Evolutionary conservation across 202 grass and related monocot genomes (phyloP).

Genomic region (Schoenoplectus tabernaemontani): DNA sequence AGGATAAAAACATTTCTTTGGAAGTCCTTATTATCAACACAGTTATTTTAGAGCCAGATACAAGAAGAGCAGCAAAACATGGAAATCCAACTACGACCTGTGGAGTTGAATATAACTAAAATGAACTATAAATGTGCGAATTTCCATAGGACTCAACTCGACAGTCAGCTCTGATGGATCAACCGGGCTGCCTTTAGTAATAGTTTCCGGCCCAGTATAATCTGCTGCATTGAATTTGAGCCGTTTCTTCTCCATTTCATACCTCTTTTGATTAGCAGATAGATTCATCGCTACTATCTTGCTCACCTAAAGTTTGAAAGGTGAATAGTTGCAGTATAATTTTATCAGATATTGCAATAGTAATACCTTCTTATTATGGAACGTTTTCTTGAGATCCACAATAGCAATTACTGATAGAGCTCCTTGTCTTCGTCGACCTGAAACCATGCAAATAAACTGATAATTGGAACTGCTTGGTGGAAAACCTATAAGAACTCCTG

Average conservation of each 20-base stretch:
- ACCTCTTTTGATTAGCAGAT: constrained; percentile 76
- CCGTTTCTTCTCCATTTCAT: constrained; percentile 76
- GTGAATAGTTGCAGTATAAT: neutral
- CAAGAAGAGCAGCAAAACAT: neutral
- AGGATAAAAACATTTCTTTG: neutral
- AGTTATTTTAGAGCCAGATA: neutral
- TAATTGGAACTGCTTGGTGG: neutral
- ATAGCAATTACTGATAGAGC: constrained; percentile 55
- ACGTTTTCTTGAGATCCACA: constrained; percentile 65
- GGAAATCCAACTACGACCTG: constrained; percentile 1
- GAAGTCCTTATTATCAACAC: constrained; percentile 4
- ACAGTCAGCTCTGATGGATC: constrained; percentile 52
- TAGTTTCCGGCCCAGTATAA: constrained; percentile 27
- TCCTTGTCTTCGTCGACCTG: constrained; percentile 74
- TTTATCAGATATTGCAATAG: constrained; percentile 1
- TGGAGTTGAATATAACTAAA: constrained; percentile 29
- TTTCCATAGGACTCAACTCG: constrained; percentile 80
- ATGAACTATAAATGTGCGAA: constrained; percentile 69
- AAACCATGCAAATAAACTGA: constrained; percentile 11
- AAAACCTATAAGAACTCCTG: neutral
- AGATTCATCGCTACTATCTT: constrained; percentile 66
- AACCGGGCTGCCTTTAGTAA: constrained; percentile 44
- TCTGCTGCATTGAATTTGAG: constrained; percentile 70
- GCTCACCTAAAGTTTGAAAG: constrained; percentile 33
- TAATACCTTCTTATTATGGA: constrained; percentile 62